A percentile compares a stretch with the other conserved stretches of the same genome.
phyloP scores from a whole-genome alignment of 2,329 filamentous ascomycete species.

The Aspergillus sergii region DNA sequence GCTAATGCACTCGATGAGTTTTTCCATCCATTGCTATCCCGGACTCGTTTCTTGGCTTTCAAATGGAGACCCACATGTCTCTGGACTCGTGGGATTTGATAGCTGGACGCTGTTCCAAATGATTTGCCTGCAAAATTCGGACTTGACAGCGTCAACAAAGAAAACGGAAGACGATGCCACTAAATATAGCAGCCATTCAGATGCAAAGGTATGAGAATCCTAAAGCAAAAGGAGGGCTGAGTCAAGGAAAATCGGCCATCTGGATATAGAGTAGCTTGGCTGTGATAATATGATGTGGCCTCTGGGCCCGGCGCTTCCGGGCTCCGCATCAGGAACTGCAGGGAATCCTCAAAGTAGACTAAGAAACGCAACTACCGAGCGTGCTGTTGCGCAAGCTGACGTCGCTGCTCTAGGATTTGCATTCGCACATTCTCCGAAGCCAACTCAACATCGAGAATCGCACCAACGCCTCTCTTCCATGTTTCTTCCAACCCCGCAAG shows the following conservation, averaged over 20 bases:
- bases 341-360: background rate
- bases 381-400: constrained; percentile 40
- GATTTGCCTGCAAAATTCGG: background rate
- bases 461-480: constrained; percentile 78
- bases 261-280: background rate
- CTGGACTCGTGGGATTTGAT: background rate
- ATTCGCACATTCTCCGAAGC: constrained; percentile 73
- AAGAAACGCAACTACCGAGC: constrained; percentile 23
- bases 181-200: background rate
- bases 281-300: background rate
- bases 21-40: constrained; percentile 10
- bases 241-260: background rate
- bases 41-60: constrained; percentile 1
- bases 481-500: constrained; percentile 71
- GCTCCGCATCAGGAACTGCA: background rate
- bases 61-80: background rate
- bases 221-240: background rate
- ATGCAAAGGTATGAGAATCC: background rate
- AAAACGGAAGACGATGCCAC: background rate
- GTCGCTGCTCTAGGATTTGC: constrained; percentile 66
- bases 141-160: background rate
- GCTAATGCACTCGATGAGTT: constrained; percentile 3
- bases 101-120: background rate
- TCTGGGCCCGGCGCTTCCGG: background rate
- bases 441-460: constrained; percentile 82